Conservation (phyloP, 148 eudicot species). For the Rhododendron kiyosumense region DNA sequence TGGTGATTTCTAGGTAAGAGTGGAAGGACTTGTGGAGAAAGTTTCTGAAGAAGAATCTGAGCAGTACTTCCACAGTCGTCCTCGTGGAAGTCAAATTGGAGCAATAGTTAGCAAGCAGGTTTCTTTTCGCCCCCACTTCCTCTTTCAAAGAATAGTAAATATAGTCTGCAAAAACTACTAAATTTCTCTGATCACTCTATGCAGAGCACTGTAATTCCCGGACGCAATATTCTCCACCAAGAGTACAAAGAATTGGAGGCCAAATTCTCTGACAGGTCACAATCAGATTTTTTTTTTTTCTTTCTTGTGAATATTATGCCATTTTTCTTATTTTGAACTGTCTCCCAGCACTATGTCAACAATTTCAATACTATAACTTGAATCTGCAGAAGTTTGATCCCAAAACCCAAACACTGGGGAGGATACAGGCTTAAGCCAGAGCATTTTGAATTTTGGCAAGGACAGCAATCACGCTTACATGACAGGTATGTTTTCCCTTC, state of each 20-base stretch:
- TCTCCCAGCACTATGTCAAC: background rate
- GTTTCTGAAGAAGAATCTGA: conserved; percentile 90
- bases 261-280: conserved; percentile 73
- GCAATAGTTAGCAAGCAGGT: conserved; percentile 97
- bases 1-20: conserved; percentile 61
- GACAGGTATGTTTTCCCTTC: conserved; percentile 55
- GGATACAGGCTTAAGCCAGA: conserved; percentile 88
- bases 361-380: background rate
- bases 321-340: background rate
- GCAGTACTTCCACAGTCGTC: conserved; percentile 91
- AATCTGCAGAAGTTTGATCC: conserved; percentile 69
- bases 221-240: conserved; percentile 64
- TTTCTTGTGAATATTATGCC: background rate
- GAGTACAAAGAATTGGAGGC: conserved; percentile 69
- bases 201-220: conserved; percentile 77
- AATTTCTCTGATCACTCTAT: conserved; percentile 6
- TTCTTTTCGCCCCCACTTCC: background rate
- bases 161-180: background rate
- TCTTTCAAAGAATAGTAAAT: background rate
- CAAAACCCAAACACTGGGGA: conserved; percentile 91
- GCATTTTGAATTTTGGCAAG: conserved; percentile 94
- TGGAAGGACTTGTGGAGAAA: conserved; percentile 82
- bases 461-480: conserved; percentile 95
- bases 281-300: background rate
- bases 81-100: conserved; percentile 98